These are phyloP conservation scores for Quercus dentata DNA, from an alignment of 306 rosid species.

Conservation along the genomic window DNA sequence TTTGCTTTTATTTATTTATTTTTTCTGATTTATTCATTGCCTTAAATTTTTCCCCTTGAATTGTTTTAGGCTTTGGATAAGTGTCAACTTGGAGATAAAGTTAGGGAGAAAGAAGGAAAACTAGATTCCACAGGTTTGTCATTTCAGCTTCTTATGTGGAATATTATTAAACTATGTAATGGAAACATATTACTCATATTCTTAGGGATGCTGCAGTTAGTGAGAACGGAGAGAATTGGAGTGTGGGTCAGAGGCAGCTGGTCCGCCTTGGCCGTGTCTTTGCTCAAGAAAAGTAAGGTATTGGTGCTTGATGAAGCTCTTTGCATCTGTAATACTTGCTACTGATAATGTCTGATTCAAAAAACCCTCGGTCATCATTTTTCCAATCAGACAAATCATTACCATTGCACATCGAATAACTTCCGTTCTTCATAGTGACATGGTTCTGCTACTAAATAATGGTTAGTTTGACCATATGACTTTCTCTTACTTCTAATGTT, in stretches of 20 bases:
- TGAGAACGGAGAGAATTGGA: constrained; percentile 95
- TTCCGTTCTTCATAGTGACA: constrained; percentile 72
- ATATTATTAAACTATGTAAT: not conserved
- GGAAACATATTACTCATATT: constrained; percentile 9
- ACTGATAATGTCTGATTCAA: constrained; percentile 85
- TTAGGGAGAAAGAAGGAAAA: constrained; percentile 76
- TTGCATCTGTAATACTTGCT: constrained; percentile 90
- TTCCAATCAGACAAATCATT: constrained; percentile 56
- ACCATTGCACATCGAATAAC: constrained; percentile 87
- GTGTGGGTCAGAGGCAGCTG: constrained; percentile 94
- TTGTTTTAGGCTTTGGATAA: constrained; percentile 71
- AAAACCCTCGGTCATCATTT: constrained; percentile 68
- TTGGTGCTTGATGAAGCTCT: constrained; percentile 90
- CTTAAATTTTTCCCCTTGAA: constrained; percentile 5
- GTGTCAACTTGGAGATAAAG: constrained; percentile 91
- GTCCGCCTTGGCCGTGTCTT: constrained; percentile 95
- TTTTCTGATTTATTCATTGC: constrained; percentile 6
- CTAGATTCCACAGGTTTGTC: constrained; percentile 70
- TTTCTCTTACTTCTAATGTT: not conserved
- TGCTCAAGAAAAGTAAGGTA: constrained; percentile 73
- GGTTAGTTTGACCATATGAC: constrained; percentile 30
- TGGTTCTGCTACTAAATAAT: constrained; percentile 77
- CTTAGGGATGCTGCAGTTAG: constrained; percentile 40
- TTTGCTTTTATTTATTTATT: not conserved
- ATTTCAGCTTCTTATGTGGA: not conserved